Percentiles rank a stretch among this genome's conserved stretches.
Evolutionary conservation across 2,329 filamentous ascomycete genomes (phyloP).

Genomic region (Oidium heveae): DNA sequence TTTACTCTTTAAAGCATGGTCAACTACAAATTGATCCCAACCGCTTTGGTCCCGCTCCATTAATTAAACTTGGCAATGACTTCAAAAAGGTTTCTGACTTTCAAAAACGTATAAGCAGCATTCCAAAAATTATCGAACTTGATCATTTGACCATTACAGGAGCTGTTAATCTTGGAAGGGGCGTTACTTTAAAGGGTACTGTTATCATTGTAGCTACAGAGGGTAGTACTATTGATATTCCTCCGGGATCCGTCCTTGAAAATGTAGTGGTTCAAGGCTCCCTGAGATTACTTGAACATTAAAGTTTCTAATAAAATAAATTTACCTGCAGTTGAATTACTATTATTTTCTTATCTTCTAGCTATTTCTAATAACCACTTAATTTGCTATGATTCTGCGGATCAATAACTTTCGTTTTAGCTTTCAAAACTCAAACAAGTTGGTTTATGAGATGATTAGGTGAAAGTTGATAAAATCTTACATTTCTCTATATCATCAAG

Average conservation of each 20-base stretch:
- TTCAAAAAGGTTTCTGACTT: conserved; percentile 99
- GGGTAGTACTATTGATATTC: conserved; percentile 92
- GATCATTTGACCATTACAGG: conserved; percentile 95
- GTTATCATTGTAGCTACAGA: conserved; percentile 98
- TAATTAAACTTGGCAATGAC: conserved; percentile 96
- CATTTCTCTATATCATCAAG: too few species aligned
- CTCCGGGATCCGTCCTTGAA: conserved; percentile 87
- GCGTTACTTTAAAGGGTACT: conserved; percentile 88
- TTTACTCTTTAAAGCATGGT: conserved; percentile 96
- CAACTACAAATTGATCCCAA: conserved; percentile 91
- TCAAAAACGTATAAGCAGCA: conserved; percentile 65
- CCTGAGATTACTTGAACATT: conserved; percentile 48
- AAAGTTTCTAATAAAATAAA: conserved; percentile 8
- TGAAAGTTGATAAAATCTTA: too few species aligned
- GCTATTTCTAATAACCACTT: too few species aligned
- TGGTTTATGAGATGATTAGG: too few species aligned
- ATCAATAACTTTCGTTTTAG: too few species aligned
- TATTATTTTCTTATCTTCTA: too few species aligned
- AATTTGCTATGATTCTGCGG: too few species aligned
- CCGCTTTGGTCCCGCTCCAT: conserved; percentile 84
- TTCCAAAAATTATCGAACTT: conserved; percentile 74
- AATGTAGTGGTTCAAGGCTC: conserved; percentile 98
- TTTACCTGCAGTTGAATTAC: too few species aligned
- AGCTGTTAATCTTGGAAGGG: conserved; percentile 85
- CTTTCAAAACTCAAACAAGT: too few species aligned